Evolutionary conservation across 768 basidiomycete genomes (phyloP).

Genomic region (Scleroderma bovista): DNA sequence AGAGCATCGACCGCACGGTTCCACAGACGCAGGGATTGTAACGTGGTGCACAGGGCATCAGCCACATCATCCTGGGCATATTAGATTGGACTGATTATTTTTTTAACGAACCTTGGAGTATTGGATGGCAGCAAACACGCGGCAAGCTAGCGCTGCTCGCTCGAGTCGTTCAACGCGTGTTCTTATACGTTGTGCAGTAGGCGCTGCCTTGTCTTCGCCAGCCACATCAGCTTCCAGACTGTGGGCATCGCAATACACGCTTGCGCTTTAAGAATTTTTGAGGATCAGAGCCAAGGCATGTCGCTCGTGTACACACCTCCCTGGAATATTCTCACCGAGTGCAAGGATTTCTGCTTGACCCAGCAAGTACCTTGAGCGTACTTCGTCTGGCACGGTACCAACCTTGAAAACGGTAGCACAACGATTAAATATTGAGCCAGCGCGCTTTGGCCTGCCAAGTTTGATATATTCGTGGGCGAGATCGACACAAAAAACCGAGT

Average conservation of each 20-base stretch:
- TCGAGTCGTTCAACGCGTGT: conserved; percentile 56
- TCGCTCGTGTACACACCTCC: conserved; percentile 42
- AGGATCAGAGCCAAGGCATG: neutral
- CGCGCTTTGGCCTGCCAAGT: conserved; percentile 70
- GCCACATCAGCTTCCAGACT: conserved; percentile 38
- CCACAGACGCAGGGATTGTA: conserved; percentile 74
- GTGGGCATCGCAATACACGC: conserved; percentile 57
- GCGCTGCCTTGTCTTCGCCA: conserved; percentile 40
- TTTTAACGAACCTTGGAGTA: conserved; percentile 55
- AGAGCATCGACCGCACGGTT: conserved; percentile 72
- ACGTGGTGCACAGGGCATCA: conserved; percentile 48
- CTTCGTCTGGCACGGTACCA: conserved; percentile 45
- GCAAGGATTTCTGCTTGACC: conserved; percentile 65
- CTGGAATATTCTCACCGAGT: conserved; percentile 47
- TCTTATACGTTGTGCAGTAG: conserved; percentile 54
- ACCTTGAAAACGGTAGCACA: conserved; percentile 42
- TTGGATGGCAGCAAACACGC: conserved; percentile 65
- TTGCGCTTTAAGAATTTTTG: conserved; percentile 30
- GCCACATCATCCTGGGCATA: conserved; percentile 53
- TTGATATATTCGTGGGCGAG: conserved; percentile 76
- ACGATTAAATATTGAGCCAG: conserved; percentile 58
- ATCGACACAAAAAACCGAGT: conserved; percentile 56
- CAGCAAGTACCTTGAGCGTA: conserved; percentile 51
- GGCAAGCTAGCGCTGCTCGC: conserved; percentile 66
- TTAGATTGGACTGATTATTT: no score